Base-by-base conservation (phyloP, 768 basidiomycete genomes). In the Tylopilus plumbeoviolaceoides region DNA sequence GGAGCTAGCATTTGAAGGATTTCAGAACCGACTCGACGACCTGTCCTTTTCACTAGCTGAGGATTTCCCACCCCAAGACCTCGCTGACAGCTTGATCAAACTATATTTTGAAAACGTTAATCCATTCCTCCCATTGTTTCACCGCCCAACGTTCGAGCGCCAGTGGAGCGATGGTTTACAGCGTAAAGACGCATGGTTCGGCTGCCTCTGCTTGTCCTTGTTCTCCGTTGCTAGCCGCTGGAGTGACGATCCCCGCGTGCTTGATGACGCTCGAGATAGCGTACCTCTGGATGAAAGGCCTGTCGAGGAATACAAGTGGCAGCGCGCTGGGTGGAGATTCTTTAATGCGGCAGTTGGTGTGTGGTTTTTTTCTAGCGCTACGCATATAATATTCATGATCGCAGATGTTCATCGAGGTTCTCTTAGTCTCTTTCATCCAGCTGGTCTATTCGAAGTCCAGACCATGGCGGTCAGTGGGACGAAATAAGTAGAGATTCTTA, bases 211-310 rank as follows among this genome's bases (percentile, higher is more conserved):
- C 57, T 65, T 88, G 42, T 67, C 77, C 33, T 47, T 91, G 1
- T 88, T 89, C 66, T 87, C 90, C 17, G 73, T 86, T 28, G 86
- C 82, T 2, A 80, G 84, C 44, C 77, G 84, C 42, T 89, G 80
- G 77, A 75, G 79, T 54, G 71, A 82, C 47, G 83, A 90, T 62
- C 72, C 75, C 6, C 76, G 87, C 11, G 81, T 87, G 8, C 61
- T 83, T 36, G 63, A 70, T n/a, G 57, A 71, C 65, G 42, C 64
- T 56, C 51, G 63, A 46, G 58, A 63, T 55, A 40, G 58, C 27
- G 51, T 53, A 47, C 56, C 58, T 31, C 62, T 51, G 23, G 61
- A 67, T 6, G 62, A 61, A 53, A 43, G 48, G 9, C 54, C 56
- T 7, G 48, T 61, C 20, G 72, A 69, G 30, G 70, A 68, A 12